Percentiles rank a stretch among this genome's conserved stretches.
These are phyloP conservation scores for Lactifluus volemus DNA, from an alignment of 768 basidiomycete genomes.

Conservation along the genomic window DNA sequence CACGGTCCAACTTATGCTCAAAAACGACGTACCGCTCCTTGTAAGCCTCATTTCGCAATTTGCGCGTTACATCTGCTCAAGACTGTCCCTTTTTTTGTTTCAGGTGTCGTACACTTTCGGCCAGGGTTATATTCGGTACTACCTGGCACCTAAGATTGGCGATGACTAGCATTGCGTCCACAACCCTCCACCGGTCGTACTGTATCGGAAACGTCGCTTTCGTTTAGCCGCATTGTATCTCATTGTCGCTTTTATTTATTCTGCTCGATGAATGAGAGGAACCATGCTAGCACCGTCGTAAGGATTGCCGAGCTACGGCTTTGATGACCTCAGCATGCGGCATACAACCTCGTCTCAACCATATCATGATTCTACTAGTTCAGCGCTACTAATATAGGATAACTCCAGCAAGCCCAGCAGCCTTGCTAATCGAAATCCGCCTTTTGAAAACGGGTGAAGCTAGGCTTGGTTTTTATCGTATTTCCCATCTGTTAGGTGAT, in stretches of 20 bases:
- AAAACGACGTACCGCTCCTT: slow-evolving; percentile 84
- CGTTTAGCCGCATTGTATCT: slow-evolving; percentile 4
- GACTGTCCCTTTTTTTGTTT: neutral
- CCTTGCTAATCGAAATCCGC: neutral
- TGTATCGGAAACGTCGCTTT: neutral
- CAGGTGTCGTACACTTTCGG: slow-evolving; percentile 87
- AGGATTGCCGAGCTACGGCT: too few species aligned
- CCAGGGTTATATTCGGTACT: slow-evolving; percentile 86
- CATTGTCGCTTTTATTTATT: neutral
- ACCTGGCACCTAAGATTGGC: slow-evolving; percentile 92
- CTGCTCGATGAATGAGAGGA: neutral
- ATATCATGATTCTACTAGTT: neutral
- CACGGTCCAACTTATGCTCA: slow-evolving; percentile 79
- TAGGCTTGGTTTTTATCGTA: neutral
- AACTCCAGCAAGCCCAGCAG: neutral
- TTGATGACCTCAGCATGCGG: neutral
- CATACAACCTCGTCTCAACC: neutral
- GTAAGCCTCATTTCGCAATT: slow-evolving; percentile 34
- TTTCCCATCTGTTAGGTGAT: too few species aligned
- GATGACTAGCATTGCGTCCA: slow-evolving; percentile 45
- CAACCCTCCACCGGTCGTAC: neutral
- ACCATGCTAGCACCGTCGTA: neutral
- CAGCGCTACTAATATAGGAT: neutral
- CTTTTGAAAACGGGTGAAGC: neutral
- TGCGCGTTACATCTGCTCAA: neutral